These are phyloP conservation scores for Iris macrosiphon DNA, from an alignment of 106 monocot genomes.

Conservation along the genomic window DNA sequence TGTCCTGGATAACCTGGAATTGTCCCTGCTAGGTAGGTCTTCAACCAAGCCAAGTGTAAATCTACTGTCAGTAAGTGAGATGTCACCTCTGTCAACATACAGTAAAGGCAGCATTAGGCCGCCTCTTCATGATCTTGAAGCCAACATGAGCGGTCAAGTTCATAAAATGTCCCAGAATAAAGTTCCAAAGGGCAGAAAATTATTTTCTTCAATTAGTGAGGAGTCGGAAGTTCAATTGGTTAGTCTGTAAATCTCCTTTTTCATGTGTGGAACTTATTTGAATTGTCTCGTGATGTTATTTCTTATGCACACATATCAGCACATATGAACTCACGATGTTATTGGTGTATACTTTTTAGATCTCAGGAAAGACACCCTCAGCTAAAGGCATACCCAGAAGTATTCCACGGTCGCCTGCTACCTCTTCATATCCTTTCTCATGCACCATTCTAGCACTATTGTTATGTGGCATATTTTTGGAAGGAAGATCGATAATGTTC, in stretches of 20 bases:
- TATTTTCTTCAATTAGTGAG: conserved; percentile 12
- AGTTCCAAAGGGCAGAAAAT: conserved; percentile 14
- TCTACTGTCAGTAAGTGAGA: not conserved
- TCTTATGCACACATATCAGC: too few relatives aligned
- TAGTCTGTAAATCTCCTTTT: too few relatives aligned
- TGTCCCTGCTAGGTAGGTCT: conserved; percentile 50
- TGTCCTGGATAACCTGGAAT: conserved; percentile 54
- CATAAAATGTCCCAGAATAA: conserved; percentile 11
- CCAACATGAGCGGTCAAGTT: conserved; percentile 5
- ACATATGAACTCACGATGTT: too few relatives aligned
- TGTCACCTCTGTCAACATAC: conserved; percentile 21
- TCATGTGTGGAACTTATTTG: too few relatives aligned
- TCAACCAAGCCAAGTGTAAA: conserved; percentile 13
- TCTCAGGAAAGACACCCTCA: conserved; percentile 8
- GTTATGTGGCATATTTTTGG: not conserved
- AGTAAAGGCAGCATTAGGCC: conserved; percentile 2
- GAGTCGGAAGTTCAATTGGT: conserved; percentile 29
- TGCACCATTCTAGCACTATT: not conserved
- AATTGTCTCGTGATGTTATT: too few relatives aligned
- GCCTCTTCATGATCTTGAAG: conserved; percentile 12
- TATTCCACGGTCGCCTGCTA: conserved; percentile 17
- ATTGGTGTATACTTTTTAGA: conserved; percentile 19
- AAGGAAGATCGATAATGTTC: too few relatives aligned
- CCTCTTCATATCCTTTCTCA: conserved; percentile 56
- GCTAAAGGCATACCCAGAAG: conserved; percentile 10